Percentiles rank a stretch among this genome's conserved stretches.
Conservation (phyloP, 2,329 filamentous ascomycete species). For the Botrytis porri region DNA sequence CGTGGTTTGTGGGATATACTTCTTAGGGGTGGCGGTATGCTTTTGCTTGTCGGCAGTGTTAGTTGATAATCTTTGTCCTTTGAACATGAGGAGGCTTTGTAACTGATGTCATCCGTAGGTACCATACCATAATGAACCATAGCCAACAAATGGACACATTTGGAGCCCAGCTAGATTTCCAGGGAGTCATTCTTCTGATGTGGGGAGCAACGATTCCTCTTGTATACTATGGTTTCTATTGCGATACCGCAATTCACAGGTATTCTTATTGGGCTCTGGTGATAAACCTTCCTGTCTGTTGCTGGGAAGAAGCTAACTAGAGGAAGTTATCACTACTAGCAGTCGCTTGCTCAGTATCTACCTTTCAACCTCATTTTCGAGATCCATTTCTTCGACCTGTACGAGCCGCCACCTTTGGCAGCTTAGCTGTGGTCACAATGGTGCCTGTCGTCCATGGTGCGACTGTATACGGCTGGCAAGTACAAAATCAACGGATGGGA, state of each 20-base stretch:
- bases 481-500: conserved; percentile 42
- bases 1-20: conserved; percentile 45
- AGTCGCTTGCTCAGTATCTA: conserved; percentile 41
- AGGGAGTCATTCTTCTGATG: conserved; percentile 59
- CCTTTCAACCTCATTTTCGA: conserved; percentile 41
- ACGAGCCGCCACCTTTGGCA: conserved; percentile 43
- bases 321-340: conserved; percentile 32
- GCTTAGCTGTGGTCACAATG: conserved; percentile 43
- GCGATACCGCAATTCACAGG: conserved; percentile 9
- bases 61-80: conserved; percentile 23
- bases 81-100: neutral
- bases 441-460: conserved; percentile 43
- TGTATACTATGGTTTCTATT: conserved; percentile 52
- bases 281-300: conserved; percentile 21
- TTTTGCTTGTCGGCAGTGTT: conserved; percentile 47
- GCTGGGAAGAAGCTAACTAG: neutral
- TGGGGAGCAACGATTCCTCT: conserved; percentile 59
- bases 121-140: conserved; percentile 57
- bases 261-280: conserved; percentile 8
- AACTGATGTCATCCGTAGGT: conserved; percentile 40
- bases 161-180: conserved; percentile 59
- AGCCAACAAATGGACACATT: conserved; percentile 47
- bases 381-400: conserved; percentile 41
- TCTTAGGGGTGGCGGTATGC: conserved; percentile 45
- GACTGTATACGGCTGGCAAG: conserved; percentile 36